Conservation (phyloP, 257 asterid species). For the Nicotiana tabacum region DNA sequence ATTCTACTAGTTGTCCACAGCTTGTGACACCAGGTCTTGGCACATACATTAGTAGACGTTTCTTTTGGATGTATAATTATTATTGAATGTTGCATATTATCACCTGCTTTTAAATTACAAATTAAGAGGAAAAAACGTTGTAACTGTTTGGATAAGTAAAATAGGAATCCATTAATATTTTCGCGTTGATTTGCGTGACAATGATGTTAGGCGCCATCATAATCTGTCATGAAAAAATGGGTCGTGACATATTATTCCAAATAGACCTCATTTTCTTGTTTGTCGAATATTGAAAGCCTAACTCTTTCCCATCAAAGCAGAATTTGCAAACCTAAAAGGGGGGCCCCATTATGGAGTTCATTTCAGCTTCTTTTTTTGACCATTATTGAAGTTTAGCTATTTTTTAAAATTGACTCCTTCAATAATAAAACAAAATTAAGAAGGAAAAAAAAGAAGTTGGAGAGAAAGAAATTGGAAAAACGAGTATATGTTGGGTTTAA, state of each 20-base stretch:
- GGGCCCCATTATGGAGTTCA: neutral
- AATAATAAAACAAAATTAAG: neutral
- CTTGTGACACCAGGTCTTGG: too few relatives aligned
- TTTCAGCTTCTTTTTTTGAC: conserved; percentile 27
- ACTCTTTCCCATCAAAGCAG: neutral
- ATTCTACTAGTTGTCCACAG: too few relatives aligned
- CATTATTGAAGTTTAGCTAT: neutral
- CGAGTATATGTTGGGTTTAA: neutral
- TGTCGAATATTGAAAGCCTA: neutral
- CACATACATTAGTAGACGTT: too few relatives aligned
- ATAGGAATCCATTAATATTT: too few relatives aligned
- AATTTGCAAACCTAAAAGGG: neutral
- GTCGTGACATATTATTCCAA: neutral
- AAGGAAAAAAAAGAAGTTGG: neutral
- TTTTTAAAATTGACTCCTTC: neutral
- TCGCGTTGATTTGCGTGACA: too few relatives aligned
- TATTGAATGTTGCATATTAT: too few relatives aligned
- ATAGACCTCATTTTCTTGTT: neutral
- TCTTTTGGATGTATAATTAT: too few relatives aligned
- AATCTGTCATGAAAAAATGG: too few relatives aligned
- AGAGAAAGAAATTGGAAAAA: neutral
- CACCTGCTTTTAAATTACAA: too few relatives aligned
- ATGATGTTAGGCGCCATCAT: too few relatives aligned
- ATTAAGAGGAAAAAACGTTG: too few relatives aligned
- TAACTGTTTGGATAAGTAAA: too few relatives aligned